A percentile compares a stretch with the other conserved stretches of the same genome.
These are phyloP conservation scores for Nissolia schottii DNA, from an alignment of 306 rosid genomes.

Conservation along the genomic window DNA sequence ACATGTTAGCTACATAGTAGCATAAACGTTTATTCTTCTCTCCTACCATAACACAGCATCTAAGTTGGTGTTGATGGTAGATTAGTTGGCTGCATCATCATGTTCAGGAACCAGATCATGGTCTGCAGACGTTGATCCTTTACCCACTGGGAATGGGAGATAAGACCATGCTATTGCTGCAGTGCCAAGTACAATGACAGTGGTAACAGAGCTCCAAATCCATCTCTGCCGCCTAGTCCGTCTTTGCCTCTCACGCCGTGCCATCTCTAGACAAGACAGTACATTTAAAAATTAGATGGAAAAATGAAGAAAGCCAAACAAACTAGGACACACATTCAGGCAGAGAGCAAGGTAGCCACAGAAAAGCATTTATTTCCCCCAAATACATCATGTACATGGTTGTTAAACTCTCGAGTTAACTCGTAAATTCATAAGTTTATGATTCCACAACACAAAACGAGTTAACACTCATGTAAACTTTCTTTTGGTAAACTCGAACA, in stretches of 20 bases:
- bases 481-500: too few relatives aligned
- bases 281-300: slow-evolving; percentile 11
- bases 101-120: slow-evolving; percentile 36
- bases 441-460: too few relatives aligned
- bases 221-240: slow-evolving; percentile 72
- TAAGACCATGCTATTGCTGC: slow-evolving; percentile 78
- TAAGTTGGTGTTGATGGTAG: slow-evolving; percentile 27
- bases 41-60: slow-evolving; percentile 29
- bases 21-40: slow-evolving; percentile 49
- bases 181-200: slow-evolving; percentile 58
- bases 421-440: too few relatives aligned
- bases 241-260: slow-evolving; percentile 71
- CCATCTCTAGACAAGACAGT: slow-evolving; percentile 50
- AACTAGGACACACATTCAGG: not conserved
- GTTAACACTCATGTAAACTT: too few relatives aligned
- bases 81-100: slow-evolving; percentile 41
- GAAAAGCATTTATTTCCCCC: not conserved
- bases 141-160: slow-evolving; percentile 52
- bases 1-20: slow-evolving; percentile 38
- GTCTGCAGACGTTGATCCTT: slow-evolving; percentile 35
- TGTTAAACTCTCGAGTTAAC: too few relatives aligned
- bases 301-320: not conserved
- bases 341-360: not conserved
- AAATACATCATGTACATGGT: too few relatives aligned
- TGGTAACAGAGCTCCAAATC: slow-evolving; percentile 84